Conservation (phyloP, 257 asterid genomes). For the Fraxinus americana region DNA sequence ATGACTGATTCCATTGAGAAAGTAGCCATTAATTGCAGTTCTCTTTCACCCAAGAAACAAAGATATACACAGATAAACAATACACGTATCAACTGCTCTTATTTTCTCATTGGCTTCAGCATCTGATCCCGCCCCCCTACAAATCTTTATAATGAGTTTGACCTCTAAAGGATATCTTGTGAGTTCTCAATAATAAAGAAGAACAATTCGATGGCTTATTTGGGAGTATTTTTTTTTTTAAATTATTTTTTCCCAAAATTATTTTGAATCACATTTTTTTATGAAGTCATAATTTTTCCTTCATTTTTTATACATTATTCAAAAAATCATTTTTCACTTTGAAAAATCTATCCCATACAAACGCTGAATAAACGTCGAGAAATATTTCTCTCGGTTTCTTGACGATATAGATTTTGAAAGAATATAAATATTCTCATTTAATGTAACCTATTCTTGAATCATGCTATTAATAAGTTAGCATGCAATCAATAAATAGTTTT, state of each 20-base stretch:
- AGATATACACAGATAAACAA: neutral
- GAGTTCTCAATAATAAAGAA: neutral
- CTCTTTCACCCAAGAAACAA: neutral
- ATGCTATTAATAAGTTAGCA: neutral
- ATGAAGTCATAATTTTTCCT: too few relatives aligned
- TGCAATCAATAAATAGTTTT: neutral
- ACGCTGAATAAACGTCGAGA: neutral
- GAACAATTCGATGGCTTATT: neutral
- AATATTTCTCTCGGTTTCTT: neutral
- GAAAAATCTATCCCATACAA: too few relatives aligned
- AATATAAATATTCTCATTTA: neutral
- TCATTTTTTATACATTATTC: too few relatives aligned
- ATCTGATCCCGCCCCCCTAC: neutral
- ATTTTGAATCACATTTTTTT: too few relatives aligned
- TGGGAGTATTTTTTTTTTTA: too few relatives aligned
- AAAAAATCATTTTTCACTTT: too few relatives aligned
- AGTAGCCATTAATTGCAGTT: neutral
- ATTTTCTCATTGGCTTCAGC: neutral
- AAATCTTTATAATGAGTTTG: neutral
- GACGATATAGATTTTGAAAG: neutral
- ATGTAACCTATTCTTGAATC: neutral
- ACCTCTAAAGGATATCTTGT: neutral
- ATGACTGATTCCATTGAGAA: neutral
- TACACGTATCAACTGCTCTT: neutral
- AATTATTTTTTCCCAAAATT: too few relatives aligned